Evolutionary conservation across 495 filamentous ascomycete genomes (phyloP).

Genomic region (Tuber indicum): DNA sequence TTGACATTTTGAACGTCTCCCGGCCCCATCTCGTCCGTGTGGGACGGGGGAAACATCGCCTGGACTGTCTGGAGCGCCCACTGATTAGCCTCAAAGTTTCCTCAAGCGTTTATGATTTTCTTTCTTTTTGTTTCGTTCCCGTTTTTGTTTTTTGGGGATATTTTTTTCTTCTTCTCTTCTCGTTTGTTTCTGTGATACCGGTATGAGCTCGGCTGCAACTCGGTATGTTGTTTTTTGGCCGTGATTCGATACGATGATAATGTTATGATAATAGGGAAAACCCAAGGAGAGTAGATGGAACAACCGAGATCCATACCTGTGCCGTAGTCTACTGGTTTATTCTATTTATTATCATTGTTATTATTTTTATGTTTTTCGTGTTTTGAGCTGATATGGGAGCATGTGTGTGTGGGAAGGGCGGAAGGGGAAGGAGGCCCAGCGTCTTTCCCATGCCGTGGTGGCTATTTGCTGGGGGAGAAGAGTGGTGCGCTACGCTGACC

Average conservation of each 20-base stretch:
- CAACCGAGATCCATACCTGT: constrained; percentile 4
- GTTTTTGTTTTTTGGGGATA: neutral
- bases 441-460: constrained; percentile 18
- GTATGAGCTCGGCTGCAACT: constrained; percentile 23
- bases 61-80: constrained; percentile 26
- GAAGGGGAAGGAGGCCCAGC: constrained; percentile 29
- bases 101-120: constrained; percentile 9
- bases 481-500: neutral
- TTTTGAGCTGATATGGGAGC: constrained; percentile 21
- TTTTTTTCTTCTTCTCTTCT: constrained; percentile 10
- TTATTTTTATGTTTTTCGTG: neutral
- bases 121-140: constrained; percentile 10
- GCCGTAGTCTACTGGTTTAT: constrained; percentile 15
- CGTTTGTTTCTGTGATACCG: constrained; percentile 12
- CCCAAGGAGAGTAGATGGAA: neutral
- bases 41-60: constrained; percentile 24
- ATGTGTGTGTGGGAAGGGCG: constrained; percentile 28
- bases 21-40: constrained; percentile 26
- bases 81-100: constrained; percentile 21
- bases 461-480: constrained; percentile 21
- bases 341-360: neutral
- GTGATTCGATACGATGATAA: neutral
- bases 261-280: neutral
- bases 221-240: constrained; percentile 9
- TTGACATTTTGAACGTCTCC: constrained; percentile 4